Conservation (phyloP, 1,284 basidiomycete species). For the Porodaedalea pini region DNA sequence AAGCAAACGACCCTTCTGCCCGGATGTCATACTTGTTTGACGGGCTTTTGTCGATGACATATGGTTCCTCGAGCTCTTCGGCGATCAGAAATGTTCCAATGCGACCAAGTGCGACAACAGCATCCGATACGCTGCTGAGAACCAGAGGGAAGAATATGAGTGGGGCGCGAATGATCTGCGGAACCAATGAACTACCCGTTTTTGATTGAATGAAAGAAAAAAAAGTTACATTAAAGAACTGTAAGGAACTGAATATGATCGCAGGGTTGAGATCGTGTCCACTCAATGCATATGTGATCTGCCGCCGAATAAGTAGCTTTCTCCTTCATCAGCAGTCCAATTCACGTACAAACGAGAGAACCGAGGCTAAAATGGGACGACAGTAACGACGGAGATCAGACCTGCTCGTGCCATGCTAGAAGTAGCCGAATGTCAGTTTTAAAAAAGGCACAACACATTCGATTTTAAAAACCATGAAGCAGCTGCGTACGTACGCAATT, state of each 20-base stretch:
- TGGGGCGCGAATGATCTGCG: constrained; percentile 53
- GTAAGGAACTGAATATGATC: constrained; percentile 70
- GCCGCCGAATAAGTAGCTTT: not conserved
- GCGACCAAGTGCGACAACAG: constrained; percentile 58
- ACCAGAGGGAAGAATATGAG: constrained; percentile 52
- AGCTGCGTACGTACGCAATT: constrained; percentile 44
- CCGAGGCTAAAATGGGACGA: constrained; percentile 67
- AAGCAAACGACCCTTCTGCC: constrained; percentile 64
- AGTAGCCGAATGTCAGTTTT: not conserved
- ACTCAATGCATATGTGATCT: constrained; percentile 60
- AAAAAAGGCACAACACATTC: constrained; percentile 20
- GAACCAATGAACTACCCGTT: not conserved
- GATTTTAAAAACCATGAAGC: too few relatives aligned
- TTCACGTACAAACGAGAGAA: constrained; percentile 69
- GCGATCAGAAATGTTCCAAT: constrained; percentile 58
- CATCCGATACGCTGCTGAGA: constrained; percentile 50
- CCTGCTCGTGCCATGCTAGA: constrained; percentile 50
- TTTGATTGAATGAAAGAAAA: constrained; percentile 1
- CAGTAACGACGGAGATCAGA: constrained; percentile 54
- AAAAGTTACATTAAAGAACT: constrained; percentile 65
- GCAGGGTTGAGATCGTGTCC: constrained; percentile 66
- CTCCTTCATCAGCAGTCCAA: too few relatives aligned
- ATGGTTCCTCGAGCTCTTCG: constrained; percentile 58
- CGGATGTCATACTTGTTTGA: constrained; percentile 46
- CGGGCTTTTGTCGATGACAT: constrained; percentile 39